Evolutionary conservation across 2,329 filamentous ascomycete genomes (phyloP).

Genomic region (Trichoderma aggressivum): DNA sequence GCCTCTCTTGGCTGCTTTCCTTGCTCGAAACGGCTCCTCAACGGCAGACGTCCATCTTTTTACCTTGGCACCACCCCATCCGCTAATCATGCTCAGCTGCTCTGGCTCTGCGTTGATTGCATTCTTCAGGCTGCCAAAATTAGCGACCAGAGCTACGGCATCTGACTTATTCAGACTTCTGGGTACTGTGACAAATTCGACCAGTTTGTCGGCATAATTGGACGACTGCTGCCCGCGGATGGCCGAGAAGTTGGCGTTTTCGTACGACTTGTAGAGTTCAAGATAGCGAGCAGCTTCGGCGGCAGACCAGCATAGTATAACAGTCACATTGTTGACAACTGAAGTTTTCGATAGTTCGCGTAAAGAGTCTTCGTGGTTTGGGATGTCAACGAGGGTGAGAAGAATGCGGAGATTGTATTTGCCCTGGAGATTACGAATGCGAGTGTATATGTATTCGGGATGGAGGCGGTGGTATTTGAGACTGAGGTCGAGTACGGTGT

Average conservation of each 20-base stretch:
- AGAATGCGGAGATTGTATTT: slow-evolving; percentile 85
- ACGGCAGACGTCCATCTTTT: slow-evolving; percentile 79
- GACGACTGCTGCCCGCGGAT: slow-evolving; percentile 84
- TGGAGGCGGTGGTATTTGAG: slow-evolving; percentile 97
- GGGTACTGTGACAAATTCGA: slow-evolving; percentile 90
- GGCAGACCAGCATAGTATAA: slow-evolving; percentile 91
- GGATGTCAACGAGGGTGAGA: slow-evolving; percentile 89
- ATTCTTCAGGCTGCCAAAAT: slow-evolving; percentile 83
- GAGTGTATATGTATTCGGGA: slow-evolving; percentile 95
- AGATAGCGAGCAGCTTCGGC: slow-evolving; percentile 91
- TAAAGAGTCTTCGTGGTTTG: slow-evolving; percentile 85
- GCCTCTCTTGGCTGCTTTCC: slow-evolving; percentile 60
- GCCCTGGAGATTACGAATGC: slow-evolving; percentile 78
- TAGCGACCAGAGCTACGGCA: slow-evolving; percentile 82
- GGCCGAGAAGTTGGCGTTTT: slow-evolving; percentile 74
- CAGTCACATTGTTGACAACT: slow-evolving; percentile 84
- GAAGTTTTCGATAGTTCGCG: slow-evolving; percentile 91
- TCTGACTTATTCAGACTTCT: slow-evolving; percentile 92
- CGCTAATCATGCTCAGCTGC: slow-evolving; percentile 77
- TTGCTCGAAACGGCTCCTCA: slow-evolving; percentile 77
- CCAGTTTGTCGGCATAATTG: slow-evolving; percentile 79
- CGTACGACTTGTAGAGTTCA: slow-evolving; percentile 91
- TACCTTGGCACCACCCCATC: slow-evolving; percentile 96
- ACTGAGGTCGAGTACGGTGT: slow-evolving; percentile 36
- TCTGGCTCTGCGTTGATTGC: slow-evolving; percentile 87